Conservation (phyloP, 495 filamentous ascomycete genomes). For the Geopyxis carbonaria region DNA sequence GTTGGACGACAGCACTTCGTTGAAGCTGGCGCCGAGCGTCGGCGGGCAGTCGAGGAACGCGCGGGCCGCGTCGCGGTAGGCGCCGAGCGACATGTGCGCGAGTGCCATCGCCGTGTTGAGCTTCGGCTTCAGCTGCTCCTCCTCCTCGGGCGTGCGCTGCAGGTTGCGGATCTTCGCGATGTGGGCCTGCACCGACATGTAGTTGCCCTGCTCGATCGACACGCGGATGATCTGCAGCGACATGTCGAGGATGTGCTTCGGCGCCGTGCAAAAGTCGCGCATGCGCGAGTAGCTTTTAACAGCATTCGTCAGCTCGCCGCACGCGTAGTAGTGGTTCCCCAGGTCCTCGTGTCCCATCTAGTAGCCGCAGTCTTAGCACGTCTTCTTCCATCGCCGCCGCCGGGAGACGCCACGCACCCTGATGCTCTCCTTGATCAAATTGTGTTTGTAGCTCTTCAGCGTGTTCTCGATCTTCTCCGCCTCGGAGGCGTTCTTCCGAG, state of each 20-base stretch:
- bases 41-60: constrained; percentile 46
- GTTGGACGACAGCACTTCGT: constrained; percentile 60
- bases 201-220: constrained; percentile 48
- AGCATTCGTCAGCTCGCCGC: constrained; percentile 43
- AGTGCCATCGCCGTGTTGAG: constrained; percentile 52
- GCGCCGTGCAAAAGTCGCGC: constrained; percentile 56
- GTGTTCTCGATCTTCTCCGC: constrained; percentile 61
- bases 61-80: constrained; percentile 55
- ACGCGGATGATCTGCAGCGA: constrained; percentile 50
- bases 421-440: constrained; percentile 93
- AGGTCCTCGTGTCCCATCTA: constrained; percentile 68
- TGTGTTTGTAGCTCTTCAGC: constrained; percentile 88
- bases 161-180: constrained; percentile 45
- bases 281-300: constrained; percentile 54
- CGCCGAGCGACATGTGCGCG: constrained; percentile 44
- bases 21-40: constrained; percentile 40
- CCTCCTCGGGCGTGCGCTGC: constrained; percentile 36
- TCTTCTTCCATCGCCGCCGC: not conserved
- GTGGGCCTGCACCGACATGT: constrained; percentile 48
- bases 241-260: constrained; percentile 56
- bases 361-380: not conserved
- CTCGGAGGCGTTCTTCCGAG: constrained; percentile 45
- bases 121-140: constrained; percentile 45
- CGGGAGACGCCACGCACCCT: constrained; percentile 38
- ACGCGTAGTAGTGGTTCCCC: constrained; percentile 47